Percentiles rank a stretch among this genome's conserved stretches.
Conservation (phyloP, 805 yeast species). For the Nakazawaea laoshanensis region DNA sequence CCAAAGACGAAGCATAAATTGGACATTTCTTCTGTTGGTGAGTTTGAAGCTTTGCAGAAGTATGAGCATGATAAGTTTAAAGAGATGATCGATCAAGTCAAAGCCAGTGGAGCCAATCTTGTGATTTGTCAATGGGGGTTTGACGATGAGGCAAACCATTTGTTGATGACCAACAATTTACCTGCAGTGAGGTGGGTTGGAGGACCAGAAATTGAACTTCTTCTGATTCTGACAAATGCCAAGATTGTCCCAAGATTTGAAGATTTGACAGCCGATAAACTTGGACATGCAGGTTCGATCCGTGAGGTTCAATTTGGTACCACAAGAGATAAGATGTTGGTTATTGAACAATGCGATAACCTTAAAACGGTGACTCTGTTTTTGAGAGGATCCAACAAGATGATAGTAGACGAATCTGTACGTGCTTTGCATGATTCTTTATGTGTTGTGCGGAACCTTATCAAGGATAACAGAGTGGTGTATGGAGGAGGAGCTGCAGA, state of each 20-base stretch:
- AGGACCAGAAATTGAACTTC: slow-evolving; percentile 89
- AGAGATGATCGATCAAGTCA: slow-evolving; percentile 83
- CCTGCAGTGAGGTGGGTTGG: slow-evolving; percentile 99
- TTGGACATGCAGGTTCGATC: slow-evolving; percentile 82
- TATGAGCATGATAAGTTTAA: slow-evolving; percentile 88
- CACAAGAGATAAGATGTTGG: slow-evolving; percentile 91
- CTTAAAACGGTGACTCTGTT: slow-evolving; percentile 88
- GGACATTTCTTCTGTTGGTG: slow-evolving; percentile 90
- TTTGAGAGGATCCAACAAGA: slow-evolving; percentile 91
- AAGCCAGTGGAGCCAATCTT: slow-evolving; percentile 86
- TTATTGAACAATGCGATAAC: slow-evolving; percentile 82
- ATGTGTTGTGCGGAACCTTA: slow-evolving; percentile 94
- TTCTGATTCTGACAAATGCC: slow-evolving; percentile 97
- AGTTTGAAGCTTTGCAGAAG: slow-evolving; percentile 80
- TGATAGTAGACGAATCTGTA: slow-evolving; percentile 95
- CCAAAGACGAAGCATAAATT: slow-evolving; percentile 98
- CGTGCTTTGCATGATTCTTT: slow-evolving; percentile 95
- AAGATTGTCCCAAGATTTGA: slow-evolving; percentile 96
- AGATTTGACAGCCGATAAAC: slow-evolving; percentile 71
- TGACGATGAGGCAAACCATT: slow-evolving; percentile 96
- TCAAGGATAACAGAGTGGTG: slow-evolving; percentile 88
- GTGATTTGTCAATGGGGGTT: slow-evolving; percentile 99
- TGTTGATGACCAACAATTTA: slow-evolving; percentile 75
- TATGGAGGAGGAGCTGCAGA: slow-evolving; percentile 99
- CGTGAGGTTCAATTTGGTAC: slow-evolving; percentile 93